Percentiles rank a stretch among this genome's conserved stretches.
Conservation (phyloP, 1,284 basidiomycete genomes). For the Rhodotorula sp. region DNA sequence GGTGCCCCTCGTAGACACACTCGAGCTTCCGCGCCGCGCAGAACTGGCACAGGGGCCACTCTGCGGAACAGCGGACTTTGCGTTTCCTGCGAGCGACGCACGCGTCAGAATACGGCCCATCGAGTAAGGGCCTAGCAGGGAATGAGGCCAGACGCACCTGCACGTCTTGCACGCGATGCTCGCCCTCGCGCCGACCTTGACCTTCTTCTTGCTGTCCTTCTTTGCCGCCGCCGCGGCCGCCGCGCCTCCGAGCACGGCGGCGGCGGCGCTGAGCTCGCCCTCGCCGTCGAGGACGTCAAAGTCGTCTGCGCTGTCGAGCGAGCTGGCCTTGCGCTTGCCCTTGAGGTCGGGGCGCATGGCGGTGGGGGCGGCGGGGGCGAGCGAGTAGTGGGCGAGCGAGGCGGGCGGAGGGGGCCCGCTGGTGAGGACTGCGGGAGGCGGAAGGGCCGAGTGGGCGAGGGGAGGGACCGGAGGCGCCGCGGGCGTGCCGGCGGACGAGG, state of each 20-base stretch:
- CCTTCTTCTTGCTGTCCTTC: conserved; percentile 29
- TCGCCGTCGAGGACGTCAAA: neutral
- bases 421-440: neutral
- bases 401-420: neutral
- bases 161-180: conserved; percentile 38
- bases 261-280: neutral
- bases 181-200: conserved; percentile 38
- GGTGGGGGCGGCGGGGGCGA: neutral
- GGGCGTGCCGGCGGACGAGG: neutral
- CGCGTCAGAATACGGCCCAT: neutral
- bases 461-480: neutral
- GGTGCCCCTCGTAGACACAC: conserved; percentile 42
- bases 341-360: neutral
- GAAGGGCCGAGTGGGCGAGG: neutral
- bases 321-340: conserved; percentile 2
- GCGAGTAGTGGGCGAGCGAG: neutral
- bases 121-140: too few relatives aligned
- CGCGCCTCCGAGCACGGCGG: conserved; percentile 1
- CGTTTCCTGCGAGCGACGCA: conserved; percentile 30
- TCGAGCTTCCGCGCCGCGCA: conserved; percentile 28
- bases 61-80: conserved; percentile 41
- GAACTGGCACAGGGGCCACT: conserved; percentile 41
- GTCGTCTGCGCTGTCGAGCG: neutral
- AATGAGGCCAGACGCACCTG: conserved; percentile 13
- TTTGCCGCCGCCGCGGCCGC: neutral